Evolutionary conservation across 2,329 filamentous ascomycete genomes (phyloP), one percentile per base, ranked within the genome.

Genomic region (Cladosporium sp.): DNA sequence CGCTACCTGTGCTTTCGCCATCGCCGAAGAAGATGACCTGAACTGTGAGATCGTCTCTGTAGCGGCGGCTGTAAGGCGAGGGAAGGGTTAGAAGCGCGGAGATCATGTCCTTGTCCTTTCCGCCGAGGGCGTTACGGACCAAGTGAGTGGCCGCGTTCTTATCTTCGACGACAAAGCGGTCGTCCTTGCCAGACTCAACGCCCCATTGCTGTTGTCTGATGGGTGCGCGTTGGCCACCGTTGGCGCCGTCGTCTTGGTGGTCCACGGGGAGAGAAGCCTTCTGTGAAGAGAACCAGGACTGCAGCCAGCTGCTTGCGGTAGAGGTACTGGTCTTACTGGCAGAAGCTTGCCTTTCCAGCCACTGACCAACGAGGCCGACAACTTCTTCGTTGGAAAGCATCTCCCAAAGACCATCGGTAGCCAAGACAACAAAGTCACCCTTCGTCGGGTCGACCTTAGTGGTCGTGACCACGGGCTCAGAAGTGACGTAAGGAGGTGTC

Each of bases 351-450:
- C 82, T 83, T 68, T 99, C 93, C 42, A 99, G 83, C 93, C 93
- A 99, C 69, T 95, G 89, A 13, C 92, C 95, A 4, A 99, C 93
- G 2, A 99, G 81, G 1, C 93, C 93, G 44, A 99, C 88, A 1
- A 96, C 93, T 73, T 99, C 93, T 66, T 99, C 93, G 63, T 97
- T 99, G 42, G 89, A 96, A 55, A 99, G 78, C 93, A 97, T 97
- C 72, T 99, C 93, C 93, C 93, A 99, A 1, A 99, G 78, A 3
- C 93, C 93, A 66, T 99, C 93, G 0, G 93, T 96, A 18, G 93
- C 93, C 77, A 99, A 85, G 55, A 99, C 92, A 11, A 99, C 78
- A 62, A 99, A 99, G 66, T 99, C 93, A 40, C 92, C 91, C 56
- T 88, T 88, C 48, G 89, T 82, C 1, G 93, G 93, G 60, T 92